Base-by-base conservation (phyloP, 495 filamentous ascomycete species). In the Tuber magnatum region DNA sequence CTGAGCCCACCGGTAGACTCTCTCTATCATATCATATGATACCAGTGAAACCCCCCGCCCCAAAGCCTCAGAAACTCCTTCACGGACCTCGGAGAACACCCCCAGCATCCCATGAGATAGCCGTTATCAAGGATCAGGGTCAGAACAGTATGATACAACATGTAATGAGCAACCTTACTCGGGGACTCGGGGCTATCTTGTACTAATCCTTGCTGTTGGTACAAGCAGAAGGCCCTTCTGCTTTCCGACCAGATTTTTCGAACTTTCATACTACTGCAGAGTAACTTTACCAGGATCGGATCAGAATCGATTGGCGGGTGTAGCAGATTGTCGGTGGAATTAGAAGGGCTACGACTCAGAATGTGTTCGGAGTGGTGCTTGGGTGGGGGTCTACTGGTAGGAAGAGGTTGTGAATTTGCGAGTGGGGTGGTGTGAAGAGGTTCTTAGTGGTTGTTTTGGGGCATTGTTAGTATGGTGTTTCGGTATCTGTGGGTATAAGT, bases 101-200 rank as follows among this genome's bases (percentile, higher is more conserved):
- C 44, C 18, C 18, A 46, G 44, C 44, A 46, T 46, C 20, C 10
- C 20, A 48, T 24, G 9, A 24, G 24, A 48, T 9, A 48, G 46
- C 46, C 20, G 20, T 22, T 24, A 48, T 48, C 8, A 8, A 24
- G 22, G 22, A 51, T 12, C 48, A 51, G 3, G 24, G 48, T 24
- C 20, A 7, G 14, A 3, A 0, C 24, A 1, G 24, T 51, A n/a
- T 1, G 22, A 7, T 48, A 7, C 20, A n/a, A n/a, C n/a, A n/a
- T n/a, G n/a, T 1, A 24, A 3, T 4, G 20, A 5, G 16, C 6
- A 0, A 22, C 0, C 18, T 6, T 3, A 4, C 3, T 46, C 16
- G 20, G 44, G 18, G 16, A 14, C 44, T 22, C 44, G 44, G 6
- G 44, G 42, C 42, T 44, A 44, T 16, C 41, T 0, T 12, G 14